phyloP scores from a whole-genome alignment of 345 rosid genomes.

The Moricandia arvensis region DNA sequence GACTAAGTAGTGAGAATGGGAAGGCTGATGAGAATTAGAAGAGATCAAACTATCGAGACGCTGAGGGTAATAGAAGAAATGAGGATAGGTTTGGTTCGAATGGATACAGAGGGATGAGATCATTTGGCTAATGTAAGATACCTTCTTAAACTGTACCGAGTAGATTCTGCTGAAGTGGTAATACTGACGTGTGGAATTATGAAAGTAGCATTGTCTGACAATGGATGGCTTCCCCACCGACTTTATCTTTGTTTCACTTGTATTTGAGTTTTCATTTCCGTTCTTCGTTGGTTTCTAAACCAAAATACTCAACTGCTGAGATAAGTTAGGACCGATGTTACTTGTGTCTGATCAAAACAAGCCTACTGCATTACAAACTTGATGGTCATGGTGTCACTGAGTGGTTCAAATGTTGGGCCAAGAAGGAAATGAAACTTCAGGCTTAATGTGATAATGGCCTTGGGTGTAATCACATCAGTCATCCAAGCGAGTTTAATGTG shows the following conservation, averaged over 20 bases:
- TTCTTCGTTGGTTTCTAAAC: not conserved
- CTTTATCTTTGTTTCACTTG: not conserved
- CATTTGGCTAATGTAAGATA: not conserved
- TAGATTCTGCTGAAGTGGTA: conserved; percentile 8
- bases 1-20: conserved; percentile 31
- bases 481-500: not conserved
- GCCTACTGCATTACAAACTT: not conserved
- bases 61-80: not conserved
- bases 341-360: not conserved
- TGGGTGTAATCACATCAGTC: not conserved
- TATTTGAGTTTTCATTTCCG: not conserved
- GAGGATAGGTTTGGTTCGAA: not conserved
- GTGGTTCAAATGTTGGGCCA: not conserved
- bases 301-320: not conserved
- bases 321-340: not conserved
- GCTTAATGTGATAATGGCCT: not conserved
- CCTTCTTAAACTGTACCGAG: not conserved
- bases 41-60: not conserved
- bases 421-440: not conserved
- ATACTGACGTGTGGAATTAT: not conserved
- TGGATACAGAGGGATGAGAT: not conserved
- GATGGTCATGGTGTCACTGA: not conserved
- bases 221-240: not conserved
- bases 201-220: not conserved
- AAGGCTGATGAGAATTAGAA: conserved; percentile 30